Percentiles rank a stretch among this genome's conserved stretches.
Conservation (phyloP, 371 early-diverging fungal genomes). For the Haplosporangium sp. region DNA sequence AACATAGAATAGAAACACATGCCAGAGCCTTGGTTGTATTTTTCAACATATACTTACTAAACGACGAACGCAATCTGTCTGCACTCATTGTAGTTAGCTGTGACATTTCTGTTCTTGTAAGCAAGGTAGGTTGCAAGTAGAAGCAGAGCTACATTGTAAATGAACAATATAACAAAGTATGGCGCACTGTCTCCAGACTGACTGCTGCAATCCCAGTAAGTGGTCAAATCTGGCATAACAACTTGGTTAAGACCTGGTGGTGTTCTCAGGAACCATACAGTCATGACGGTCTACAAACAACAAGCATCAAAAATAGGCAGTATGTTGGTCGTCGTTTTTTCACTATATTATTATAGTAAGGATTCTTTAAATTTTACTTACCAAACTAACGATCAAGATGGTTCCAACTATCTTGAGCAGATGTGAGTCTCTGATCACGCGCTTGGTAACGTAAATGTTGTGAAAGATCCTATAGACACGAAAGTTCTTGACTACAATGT, state of each 20-base stretch:
- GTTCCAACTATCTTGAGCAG: conserved; percentile 62
- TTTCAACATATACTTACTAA: conserved; percentile 61
- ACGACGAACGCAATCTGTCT: conserved; percentile 71
- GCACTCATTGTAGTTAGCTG: conserved; percentile 69
- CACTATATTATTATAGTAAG: background rate
- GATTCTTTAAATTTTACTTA: conserved; percentile 24
- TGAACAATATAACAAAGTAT: conserved; percentile 49
- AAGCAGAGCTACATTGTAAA: conserved; percentile 60
- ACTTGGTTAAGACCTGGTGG: conserved; percentile 58
- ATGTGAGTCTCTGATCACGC: conserved; percentile 67
- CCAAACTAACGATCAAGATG: conserved; percentile 62
- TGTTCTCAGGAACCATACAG: conserved; percentile 56
- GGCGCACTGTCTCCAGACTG: conserved; percentile 47
- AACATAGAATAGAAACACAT: background rate
- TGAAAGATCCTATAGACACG: conserved; percentile 73
- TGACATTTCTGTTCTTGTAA: conserved; percentile 68
- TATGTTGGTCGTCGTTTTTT: background rate
- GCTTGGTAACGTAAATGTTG: conserved; percentile 70
- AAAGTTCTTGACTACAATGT: conserved; percentile 74
- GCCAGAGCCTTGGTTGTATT: background rate
- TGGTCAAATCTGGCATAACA: conserved; percentile 57
- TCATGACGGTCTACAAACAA: conserved; percentile 57
- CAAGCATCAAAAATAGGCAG: too few relatives aligned
- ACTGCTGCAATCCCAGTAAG: conserved; percentile 63
- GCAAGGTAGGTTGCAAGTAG: conserved; percentile 69